Base-by-base conservation (phyloP, 805 yeast genomes). In the Cyberlindnera veronae region DNA sequence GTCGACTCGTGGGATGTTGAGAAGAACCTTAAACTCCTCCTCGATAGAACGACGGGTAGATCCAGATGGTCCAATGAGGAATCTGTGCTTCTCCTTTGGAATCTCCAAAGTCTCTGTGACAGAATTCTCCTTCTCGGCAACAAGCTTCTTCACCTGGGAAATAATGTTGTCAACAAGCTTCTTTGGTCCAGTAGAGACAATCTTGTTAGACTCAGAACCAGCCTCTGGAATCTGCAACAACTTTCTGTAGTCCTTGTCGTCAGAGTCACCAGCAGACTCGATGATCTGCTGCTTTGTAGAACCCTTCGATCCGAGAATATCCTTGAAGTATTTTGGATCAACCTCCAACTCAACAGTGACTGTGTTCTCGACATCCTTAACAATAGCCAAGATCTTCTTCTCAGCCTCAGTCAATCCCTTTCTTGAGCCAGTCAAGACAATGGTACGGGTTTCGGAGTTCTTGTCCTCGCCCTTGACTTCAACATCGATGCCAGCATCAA, bases 21-120 rank as follows among this genome's bases (percentile, higher is more conserved):
- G 62, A 20, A 62, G 58, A 35, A 86, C 90, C 12, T 70, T 68
- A 61, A 73, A 85, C 54, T 83, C 86, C 13, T 74, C 68, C 66
- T 88, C 91, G 48, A 88, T 62, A 10, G 76, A 68, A 51, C 83
- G 82, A 64, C 91, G 86, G 43, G 75, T 73, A 11, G 77, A 55
- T 32, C 98, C 97, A 42, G 79, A 79, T 28, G 88, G 79, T 29
- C 98, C 98, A 61, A 91, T 77, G 37, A 91, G 57, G 9, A 78
- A 71, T 53, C 87, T 76, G 54, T 86, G 91, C 57, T 81, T 83
- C 44, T 79, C 83, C 58, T 79, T 77, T 29, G 93, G 77, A 53
- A 91, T 69, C 13, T 70, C 78, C 42, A 73, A 52, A 28, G 68
- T 72, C 48, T 71, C 81, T 29, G 68, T 64, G 36, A 72, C 66